Evolutionary conservation across 1,284 basidiomycete genomes (phyloP).

Genomic region (Athelia sp.): DNA sequence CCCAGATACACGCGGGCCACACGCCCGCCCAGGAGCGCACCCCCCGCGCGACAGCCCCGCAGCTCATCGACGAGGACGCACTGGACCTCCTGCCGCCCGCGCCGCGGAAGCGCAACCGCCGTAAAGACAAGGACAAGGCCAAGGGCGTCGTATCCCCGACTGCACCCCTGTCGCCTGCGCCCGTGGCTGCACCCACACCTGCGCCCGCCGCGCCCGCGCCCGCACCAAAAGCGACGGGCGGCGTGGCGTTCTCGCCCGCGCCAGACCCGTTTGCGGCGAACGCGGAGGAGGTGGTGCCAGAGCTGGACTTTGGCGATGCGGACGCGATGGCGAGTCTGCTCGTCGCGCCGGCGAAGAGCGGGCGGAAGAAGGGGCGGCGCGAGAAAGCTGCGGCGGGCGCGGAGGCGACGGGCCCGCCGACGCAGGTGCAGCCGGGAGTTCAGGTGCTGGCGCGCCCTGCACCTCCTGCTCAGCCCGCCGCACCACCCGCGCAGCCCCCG

Average conservation of each 20-base stretch:
- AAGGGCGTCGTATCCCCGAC: too few species aligned
- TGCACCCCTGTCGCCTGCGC: too few species aligned
- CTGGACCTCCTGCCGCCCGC: too few species aligned
- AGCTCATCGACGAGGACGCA: too few species aligned
- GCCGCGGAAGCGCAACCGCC: too few species aligned
- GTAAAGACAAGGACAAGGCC: too few species aligned
- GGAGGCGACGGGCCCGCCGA: conserved; percentile 15
- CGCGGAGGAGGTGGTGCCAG: not conserved
- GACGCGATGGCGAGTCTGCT: not conserved
- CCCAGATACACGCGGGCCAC: too few species aligned
- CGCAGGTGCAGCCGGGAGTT: conserved; percentile 11
- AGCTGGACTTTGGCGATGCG: conserved; percentile 4
- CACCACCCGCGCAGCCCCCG: conserved; percentile 16
- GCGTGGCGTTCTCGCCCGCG: conserved; percentile 48
- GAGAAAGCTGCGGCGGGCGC: conserved; percentile 46
- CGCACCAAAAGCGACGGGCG: conserved; percentile 19
- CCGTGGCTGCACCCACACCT: too few species aligned
- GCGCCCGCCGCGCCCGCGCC: too few species aligned
- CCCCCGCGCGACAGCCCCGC: too few species aligned
- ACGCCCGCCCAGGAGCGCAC: too few species aligned
- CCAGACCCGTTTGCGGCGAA: conserved; percentile 10
- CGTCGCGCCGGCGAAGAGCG: conserved; percentile 23
- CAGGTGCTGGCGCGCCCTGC: conserved; percentile 9
- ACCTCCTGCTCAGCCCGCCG: too few species aligned
- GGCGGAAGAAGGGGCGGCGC: conserved; percentile 13